A percentile compares a stretch with the other conserved stretches of the same genome.
These are phyloP conservation scores for Rhodotorula taiwanensis DNA, from an alignment of 768 basidiomycete genomes.

Conservation along the genomic window DNA sequence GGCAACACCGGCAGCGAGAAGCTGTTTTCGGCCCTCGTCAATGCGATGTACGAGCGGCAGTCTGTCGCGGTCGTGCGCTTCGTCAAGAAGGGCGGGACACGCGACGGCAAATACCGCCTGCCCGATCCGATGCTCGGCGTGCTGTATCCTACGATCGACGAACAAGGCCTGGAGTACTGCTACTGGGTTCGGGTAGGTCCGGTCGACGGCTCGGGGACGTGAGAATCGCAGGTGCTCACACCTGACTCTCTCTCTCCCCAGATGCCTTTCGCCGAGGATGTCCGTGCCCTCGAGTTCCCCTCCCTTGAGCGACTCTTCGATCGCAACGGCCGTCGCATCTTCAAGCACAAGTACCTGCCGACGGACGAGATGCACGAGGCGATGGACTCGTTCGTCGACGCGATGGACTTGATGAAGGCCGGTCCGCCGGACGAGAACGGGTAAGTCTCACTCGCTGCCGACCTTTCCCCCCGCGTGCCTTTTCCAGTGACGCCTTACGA, in stretches of 20 bases:
- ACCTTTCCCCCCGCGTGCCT: neutral
- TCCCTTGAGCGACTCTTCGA: slow-evolving; percentile 67
- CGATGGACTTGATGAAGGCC: slow-evolving; percentile 74
- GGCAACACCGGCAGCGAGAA: slow-evolving; percentile 12
- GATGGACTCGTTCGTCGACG: slow-evolving; percentile 82
- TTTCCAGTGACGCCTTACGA: neutral
- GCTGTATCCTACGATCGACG: slow-evolving; percentile 36
- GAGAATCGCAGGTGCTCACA: neutral
- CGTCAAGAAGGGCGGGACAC: slow-evolving; percentile 56
- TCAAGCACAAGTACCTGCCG: slow-evolving; percentile 73
- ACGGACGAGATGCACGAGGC: slow-evolving; percentile 66
- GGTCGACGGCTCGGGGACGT: neutral
- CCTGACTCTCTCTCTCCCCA: neutral
- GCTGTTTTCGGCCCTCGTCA: slow-evolving; percentile 72
- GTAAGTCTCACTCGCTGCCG: slow-evolving; percentile 44
- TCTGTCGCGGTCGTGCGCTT: slow-evolving; percentile 74
- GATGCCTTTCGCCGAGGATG: slow-evolving; percentile 95
- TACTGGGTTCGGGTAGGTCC: slow-evolving; percentile 73
- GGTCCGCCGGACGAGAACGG: slow-evolving; percentile 52
- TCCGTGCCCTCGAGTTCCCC: slow-evolving; percentile 77
- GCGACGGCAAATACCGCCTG: neutral
- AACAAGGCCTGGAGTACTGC: slow-evolving; percentile 62
- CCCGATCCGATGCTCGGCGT: slow-evolving; percentile 35
- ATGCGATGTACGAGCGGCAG: slow-evolving; percentile 64
- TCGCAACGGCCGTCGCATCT: slow-evolving; percentile 65